A percentile compares a stretch with the other conserved stretches of the same genome.
Evolutionary conservation across 169 alveolate genomes (phyloP).

Genomic region (Cryptosporidium ubiquitum): DNA sequence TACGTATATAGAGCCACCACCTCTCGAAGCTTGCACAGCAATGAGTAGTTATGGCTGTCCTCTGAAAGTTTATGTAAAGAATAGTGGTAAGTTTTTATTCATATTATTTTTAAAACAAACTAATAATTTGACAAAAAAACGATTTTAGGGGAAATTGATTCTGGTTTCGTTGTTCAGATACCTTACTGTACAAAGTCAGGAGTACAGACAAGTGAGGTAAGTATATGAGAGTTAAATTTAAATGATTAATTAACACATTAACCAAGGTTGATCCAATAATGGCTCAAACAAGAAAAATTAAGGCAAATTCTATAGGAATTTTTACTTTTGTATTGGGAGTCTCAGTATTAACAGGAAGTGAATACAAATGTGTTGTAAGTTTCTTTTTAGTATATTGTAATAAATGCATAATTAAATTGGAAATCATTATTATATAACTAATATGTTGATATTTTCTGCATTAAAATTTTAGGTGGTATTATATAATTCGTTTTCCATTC

Average conservation of each 20-base stretch:
- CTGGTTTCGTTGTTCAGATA: slow-evolving; percentile 57
- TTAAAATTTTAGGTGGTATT: slow-evolving; percentile 19
- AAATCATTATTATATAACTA: neutral
- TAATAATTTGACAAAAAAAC: neutral
- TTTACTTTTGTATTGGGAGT: slow-evolving; percentile 59
- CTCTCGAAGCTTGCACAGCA: slow-evolving; percentile 60
- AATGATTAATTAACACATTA: neutral
- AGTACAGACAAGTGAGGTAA: slow-evolving; percentile 56
- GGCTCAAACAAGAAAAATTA: slow-evolving; percentile 60
- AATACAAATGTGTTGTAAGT: slow-evolving; percentile 64
- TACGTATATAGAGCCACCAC: slow-evolving; percentile 71
- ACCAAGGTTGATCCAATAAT: slow-evolving; percentile 66
- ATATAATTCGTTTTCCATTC: slow-evolving; percentile 61
- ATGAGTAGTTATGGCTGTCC: slow-evolving; percentile 68
- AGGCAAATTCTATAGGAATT: slow-evolving; percentile 45
- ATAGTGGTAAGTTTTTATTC: slow-evolving; percentile 56
- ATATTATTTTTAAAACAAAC: neutral
- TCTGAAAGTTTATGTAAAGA: slow-evolving; percentile 38
- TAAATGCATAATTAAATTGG: neutral
- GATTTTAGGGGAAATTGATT: slow-evolving; percentile 30
- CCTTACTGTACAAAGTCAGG: slow-evolving; percentile 60
- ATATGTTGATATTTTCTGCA: no score
- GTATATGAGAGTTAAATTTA: neutral
- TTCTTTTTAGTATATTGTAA: neutral
- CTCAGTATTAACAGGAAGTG: slow-evolving; percentile 55